Base-by-base conservation (phyloP, 352 stramenopile genomes). In the Phytophthora fragariaefolia region DNA sequence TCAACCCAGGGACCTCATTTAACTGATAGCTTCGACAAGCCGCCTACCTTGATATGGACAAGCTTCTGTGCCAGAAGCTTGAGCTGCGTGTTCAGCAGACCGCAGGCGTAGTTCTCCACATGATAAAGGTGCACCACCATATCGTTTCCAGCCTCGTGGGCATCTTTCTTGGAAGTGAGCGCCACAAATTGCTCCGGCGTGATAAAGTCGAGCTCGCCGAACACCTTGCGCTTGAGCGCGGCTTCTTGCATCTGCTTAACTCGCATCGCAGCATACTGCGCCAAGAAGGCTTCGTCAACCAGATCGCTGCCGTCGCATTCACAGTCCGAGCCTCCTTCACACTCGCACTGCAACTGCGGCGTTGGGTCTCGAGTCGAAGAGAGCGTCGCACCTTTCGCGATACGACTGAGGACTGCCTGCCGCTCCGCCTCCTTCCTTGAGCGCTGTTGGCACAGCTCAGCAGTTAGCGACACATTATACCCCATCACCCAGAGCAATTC, bases 61-160 rank as follows among this genome's bases (percentile, higher is more conserved):
- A 90, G 67, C n/a, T 85, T 74, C 18, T 48, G 53, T 46, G 82
- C 83, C n/a, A 94, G 63, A 30, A 71, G 15, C 58, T 80, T 71
- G 2, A 96, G 70, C 47, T 91, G 83, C 23, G 76, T 58, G 55
- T 96, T 96, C 17, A 96, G 62, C 24, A 93, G 65, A 1, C 62
- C 48, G 28, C 87, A 96, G n/a, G 82, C 66, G 52, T 93, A 90
- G 70, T 82, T 96, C 23, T 91, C 83, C 0, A 77, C 61, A 36
- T 91, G 74, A 43, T 85, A 92, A 5, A 94, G 71, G 48, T 94
- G 85, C 27, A 94, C 74, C 20, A 91, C 46, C 55, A 77, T 68
- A 13, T 65, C 58, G 32, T 61, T 46, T 38, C 73, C 43, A 22
- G 60, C 26, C 15, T 58, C 50, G 8, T 49, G 66, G 22, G 23